Conservation (phyloP, 768 basidiomycete species). For the Tricholoma bakamatsutake region DNA sequence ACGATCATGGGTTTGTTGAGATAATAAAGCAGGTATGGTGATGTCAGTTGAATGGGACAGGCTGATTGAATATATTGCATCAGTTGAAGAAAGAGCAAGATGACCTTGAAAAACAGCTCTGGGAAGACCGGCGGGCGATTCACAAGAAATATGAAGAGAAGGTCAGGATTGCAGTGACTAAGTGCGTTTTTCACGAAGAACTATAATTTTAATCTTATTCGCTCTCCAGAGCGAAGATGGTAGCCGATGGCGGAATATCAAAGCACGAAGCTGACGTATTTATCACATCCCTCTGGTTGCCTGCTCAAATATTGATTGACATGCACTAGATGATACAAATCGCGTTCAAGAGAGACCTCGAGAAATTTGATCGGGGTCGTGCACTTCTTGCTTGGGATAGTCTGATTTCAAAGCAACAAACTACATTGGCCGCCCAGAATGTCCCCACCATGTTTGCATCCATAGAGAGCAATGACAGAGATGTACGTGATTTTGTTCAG, state of each 20-base stretch:
- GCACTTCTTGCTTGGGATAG: slow-evolving; percentile 73
- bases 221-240: slow-evolving; percentile 53
- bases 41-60: background rate
- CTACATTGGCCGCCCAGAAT: slow-evolving; percentile 47
- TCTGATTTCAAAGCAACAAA: slow-evolving; percentile 66
- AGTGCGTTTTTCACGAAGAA: slow-evolving; percentile 36
- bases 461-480: slow-evolving; percentile 37
- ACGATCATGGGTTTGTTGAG: slow-evolving; percentile 44
- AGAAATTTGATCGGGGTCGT: slow-evolving; percentile 63
- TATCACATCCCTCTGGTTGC: background rate
- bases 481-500: slow-evolving; percentile 38
- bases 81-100: slow-evolving; percentile 73
- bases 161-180: slow-evolving; percentile 60
- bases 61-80: background rate
- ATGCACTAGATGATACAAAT: slow-evolving; percentile 55
- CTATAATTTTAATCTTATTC: background rate
- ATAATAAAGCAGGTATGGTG: slow-evolving; percentile 44
- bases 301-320: slow-evolving; percentile 3
- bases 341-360: slow-evolving; percentile 58
- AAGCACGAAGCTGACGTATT: slow-evolving; percentile 63
- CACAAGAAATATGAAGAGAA: slow-evolving; percentile 64
- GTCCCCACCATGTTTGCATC: slow-evolving; percentile 73
- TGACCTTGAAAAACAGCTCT: slow-evolving; percentile 59
- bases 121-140: slow-evolving; percentile 60
- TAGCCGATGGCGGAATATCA: slow-evolving; percentile 51